Conservation (phyloP, 495 filamentous ascomycete genomes). For the Aspergillus ostianus region DNA sequence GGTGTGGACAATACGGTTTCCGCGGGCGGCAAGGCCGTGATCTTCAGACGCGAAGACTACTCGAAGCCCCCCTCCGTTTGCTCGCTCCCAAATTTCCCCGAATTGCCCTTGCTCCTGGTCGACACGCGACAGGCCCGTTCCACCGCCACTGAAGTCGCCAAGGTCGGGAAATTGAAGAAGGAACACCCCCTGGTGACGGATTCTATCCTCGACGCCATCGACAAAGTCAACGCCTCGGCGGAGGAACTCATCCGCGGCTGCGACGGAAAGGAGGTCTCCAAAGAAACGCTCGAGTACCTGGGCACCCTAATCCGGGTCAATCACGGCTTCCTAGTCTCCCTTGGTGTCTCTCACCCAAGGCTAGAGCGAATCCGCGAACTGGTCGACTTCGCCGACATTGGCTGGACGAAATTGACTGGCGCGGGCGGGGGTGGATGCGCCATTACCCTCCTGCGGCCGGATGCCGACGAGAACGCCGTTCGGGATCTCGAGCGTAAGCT, state of each 20-base stretch:
- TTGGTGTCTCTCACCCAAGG: slow-evolving; percentile 91
- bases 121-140: slow-evolving; percentile 82
- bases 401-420: slow-evolving; percentile 96
- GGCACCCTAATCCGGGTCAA: slow-evolving; percentile 90
- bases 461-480: slow-evolving; percentile 49
- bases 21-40: slow-evolving; percentile 85
- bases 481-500: slow-evolving; percentile 64
- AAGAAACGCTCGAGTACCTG: slow-evolving; percentile 61
- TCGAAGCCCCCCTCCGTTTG: slow-evolving; percentile 70
- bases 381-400: slow-evolving; percentile 83
- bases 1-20: slow-evolving; percentile 98
- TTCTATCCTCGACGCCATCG: slow-evolving; percentile 77
- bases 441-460: slow-evolving; percentile 81
- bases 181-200: slow-evolving; percentile 70
- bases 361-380: slow-evolving; percentile 90
- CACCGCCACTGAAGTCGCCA: slow-evolving; percentile 79
- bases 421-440: slow-evolving; percentile 94
- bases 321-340: slow-evolving; percentile 80
- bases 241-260: slow-evolving; percentile 64
- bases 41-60: slow-evolving; percentile 82
- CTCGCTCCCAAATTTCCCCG: slow-evolving; percentile 80
- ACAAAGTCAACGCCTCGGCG: slow-evolving; percentile 73
- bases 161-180: slow-evolving; percentile 70
- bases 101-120: slow-evolving; percentile 84
- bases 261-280: slow-evolving; percentile 58